Conservation (phyloP, 371 early-diverging fungal species). For the Mucor piriformis region DNA sequence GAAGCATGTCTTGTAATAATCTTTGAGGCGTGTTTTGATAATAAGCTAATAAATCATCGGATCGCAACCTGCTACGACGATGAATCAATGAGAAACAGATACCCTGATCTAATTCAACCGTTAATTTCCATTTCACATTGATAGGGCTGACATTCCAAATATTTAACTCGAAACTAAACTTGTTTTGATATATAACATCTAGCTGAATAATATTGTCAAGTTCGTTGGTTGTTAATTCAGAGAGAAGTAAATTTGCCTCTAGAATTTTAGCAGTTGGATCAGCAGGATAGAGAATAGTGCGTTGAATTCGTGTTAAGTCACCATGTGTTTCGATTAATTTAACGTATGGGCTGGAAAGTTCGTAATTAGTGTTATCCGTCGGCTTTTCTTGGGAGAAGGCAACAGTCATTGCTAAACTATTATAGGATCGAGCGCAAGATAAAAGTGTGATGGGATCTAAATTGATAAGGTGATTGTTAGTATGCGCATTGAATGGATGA, state of each 20-base stretch:
- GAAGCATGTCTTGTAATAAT: neutral
- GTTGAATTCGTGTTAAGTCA: constrained; percentile 7
- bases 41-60: neutral
- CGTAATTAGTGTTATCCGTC: neutral
- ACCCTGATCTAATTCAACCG: neutral
- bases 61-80: neutral
- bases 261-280: neutral
- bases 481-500: neutral
- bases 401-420: constrained; percentile 12
- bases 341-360: constrained; percentile 4
- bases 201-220: neutral
- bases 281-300: constrained; percentile 5
- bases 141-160: constrained; percentile 4
- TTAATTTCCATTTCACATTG: neutral
- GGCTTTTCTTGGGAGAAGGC: constrained; percentile 20
- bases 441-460: constrained; percentile 18
- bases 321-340: constrained; percentile 12
- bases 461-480: neutral
- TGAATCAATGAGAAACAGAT: neutral
- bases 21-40: constrained; percentile 3
- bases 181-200: neutral
- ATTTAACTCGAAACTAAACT: neutral
- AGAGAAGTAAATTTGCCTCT: neutral
- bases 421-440: constrained; percentile 16
- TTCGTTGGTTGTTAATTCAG: neutral